Evolutionary conservation across 176 grass and related monocot species (phyloP).

Genomic region (Eleusine indica): DNA sequence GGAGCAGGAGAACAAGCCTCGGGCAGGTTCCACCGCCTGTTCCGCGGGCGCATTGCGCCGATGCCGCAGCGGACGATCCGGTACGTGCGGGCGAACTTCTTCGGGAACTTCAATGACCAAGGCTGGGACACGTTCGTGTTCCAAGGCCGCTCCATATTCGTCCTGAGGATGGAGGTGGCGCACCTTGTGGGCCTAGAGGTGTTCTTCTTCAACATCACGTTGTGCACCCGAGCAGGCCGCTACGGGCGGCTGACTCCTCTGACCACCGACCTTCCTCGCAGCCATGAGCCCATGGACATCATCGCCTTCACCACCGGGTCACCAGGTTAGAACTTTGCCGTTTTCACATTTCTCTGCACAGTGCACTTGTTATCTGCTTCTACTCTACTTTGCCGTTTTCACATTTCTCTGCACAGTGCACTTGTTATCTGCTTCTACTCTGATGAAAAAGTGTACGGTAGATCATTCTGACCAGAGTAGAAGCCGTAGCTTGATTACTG

Average conservation of each 20-base stretch:
- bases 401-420: background rate
- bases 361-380: background rate
- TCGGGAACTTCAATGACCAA: background rate
- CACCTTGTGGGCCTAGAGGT: background rate
- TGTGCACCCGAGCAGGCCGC: slow-evolving; percentile 26
- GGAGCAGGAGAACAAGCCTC: background rate
- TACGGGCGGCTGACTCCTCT: slow-evolving; percentile 40
- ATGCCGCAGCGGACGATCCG: background rate
- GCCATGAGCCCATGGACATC: background rate
- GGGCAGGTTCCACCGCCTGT: background rate
- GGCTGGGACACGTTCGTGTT: background rate
- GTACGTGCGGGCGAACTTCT: background rate
- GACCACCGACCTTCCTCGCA: slow-evolving; percentile 23
- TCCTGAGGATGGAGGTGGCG: background rate
- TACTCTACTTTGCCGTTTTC: background rate
- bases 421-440: background rate
- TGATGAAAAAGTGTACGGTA: background rate
- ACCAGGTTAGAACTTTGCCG: slow-evolving; percentile 19
- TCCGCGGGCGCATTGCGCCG: background rate
- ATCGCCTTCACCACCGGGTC: background rate
- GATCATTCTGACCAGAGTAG: background rate
- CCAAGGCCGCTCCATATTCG: slow-evolving; percentile 1
- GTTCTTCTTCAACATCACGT: background rate
- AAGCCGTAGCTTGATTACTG: background rate
- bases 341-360: background rate